phyloP scores from a whole-genome alignment of 495 filamentous ascomycete species.

The Aspergillus nidulans region DNA sequence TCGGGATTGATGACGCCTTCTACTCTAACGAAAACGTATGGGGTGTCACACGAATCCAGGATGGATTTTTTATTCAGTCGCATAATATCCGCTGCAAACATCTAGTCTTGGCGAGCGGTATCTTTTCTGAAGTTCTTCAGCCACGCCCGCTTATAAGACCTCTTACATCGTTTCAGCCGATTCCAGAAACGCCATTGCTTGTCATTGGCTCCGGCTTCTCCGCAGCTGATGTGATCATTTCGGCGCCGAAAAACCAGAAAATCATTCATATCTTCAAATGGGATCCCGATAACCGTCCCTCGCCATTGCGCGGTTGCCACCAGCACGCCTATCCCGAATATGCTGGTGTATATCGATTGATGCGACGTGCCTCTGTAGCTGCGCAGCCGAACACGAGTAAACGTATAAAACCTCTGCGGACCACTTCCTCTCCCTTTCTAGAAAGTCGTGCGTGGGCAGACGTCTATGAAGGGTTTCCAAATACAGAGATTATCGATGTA shows the following conservation, averaged over 20 bases:
- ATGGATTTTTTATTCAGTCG: constrained; percentile 51
- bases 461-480: constrained; percentile 56
- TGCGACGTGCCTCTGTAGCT: constrained; percentile 51
- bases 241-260: constrained; percentile 44
- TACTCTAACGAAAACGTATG: constrained; percentile 39
- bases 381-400: constrained; percentile 8
- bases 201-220: constrained; percentile 64
- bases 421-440: constrained; percentile 42
- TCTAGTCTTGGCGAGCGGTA: constrained; percentile 60
- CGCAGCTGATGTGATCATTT: constrained; percentile 60
- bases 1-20: constrained; percentile 50
- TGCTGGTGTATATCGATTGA: constrained; percentile 57
- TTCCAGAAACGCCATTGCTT: constrained; percentile 37
- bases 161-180: constrained; percentile 24
- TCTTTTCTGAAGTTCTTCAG: constrained; percentile 54
- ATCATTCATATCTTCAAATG: constrained; percentile 63
- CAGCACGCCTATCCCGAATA: constrained; percentile 65
- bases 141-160: constrained; percentile 47
- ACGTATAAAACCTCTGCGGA: constrained; percentile 28
- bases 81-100: constrained; percentile 55
- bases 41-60: constrained; percentile 38
- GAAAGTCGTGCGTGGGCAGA: constrained; percentile 46
- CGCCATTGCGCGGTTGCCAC: constrained; percentile 58
- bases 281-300: constrained; percentile 52
- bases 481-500: constrained; percentile 48